phyloP scores from a whole-genome alignment of 176 grass and related monocot species.

The Carex pumila region DNA sequence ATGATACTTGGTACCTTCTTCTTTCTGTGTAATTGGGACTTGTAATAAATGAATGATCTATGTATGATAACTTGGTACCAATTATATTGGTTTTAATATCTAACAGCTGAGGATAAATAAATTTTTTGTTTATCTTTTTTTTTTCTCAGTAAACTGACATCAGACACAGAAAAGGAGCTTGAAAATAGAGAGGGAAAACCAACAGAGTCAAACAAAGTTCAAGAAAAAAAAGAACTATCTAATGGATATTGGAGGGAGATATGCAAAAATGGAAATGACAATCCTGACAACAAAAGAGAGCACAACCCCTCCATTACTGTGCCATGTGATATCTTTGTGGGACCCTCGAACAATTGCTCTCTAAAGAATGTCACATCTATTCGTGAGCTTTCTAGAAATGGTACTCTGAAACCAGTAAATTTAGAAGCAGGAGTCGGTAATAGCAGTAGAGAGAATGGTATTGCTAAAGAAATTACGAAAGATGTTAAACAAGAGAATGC shows the following conservation, averaged over 20 bases:
- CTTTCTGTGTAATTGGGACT: neutral
- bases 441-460: neutral
- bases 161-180: neutral
- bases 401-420: neutral
- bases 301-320: neutral
- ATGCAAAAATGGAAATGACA: neutral
- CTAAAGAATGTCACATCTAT: neutral
- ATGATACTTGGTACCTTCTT: neutral
- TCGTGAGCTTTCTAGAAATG: too few relatives aligned
- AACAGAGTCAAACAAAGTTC: neutral
- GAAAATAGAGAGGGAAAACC: neutral
- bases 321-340: neutral
- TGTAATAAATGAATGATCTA: neutral
- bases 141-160: neutral
- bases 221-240: neutral
- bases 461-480: neutral
- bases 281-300: conserved; percentile 1
- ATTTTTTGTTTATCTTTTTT: neutral
- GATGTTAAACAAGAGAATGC: neutral
- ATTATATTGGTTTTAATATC: neutral
- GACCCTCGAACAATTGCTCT: neutral
- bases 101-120: neutral
- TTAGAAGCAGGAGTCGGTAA: neutral
- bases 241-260: neutral
- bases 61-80: neutral